phyloP scores from a whole-genome alignment of 306 rosid genomes.

The Parietaria judaica region DNA sequence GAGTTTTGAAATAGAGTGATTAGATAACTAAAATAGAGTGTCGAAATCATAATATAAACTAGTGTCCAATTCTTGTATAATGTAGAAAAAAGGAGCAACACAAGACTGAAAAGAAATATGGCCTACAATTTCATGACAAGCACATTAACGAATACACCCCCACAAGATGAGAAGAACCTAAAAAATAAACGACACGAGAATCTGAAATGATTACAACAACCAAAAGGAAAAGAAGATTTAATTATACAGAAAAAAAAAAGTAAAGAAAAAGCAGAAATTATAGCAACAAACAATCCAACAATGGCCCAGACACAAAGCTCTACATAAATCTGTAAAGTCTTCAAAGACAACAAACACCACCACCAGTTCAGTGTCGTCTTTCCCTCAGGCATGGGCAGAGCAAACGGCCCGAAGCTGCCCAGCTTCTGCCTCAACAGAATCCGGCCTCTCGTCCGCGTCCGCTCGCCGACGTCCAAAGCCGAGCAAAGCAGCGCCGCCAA shows the following conservation, averaged over 20 bases:
- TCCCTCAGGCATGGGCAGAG: conserved; percentile 50
- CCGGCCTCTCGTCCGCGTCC: conserved; percentile 76
- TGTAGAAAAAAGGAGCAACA: neutral
- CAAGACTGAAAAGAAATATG: conserved; percentile 18
- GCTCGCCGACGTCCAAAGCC: conserved; percentile 53
- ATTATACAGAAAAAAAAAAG: neutral
- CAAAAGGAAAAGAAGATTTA: neutral
- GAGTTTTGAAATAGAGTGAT: no score
- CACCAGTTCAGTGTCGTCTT: neutral
- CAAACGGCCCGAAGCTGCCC: conserved; percentile 50
- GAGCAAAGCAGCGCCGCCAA: conserved; percentile 19
- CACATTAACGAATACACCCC: conserved; percentile 59
- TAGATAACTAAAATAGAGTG: no score
- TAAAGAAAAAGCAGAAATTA: conserved; percentile 25
- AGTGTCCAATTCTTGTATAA: neutral
- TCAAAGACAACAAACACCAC: neutral
- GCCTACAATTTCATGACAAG: conserved; percentile 68
- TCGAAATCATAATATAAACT: no score
- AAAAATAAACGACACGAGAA: conserved; percentile 9
- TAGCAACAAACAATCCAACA: conserved; percentile 8
- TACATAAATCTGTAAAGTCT: conserved; percentile 23
- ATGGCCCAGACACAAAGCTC: conserved; percentile 31
- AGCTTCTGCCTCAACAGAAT: conserved; percentile 80
- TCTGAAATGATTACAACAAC: conserved; percentile 28
- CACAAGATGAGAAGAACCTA: conserved; percentile 11